Conservation (phyloP, 148 eudicot genomes). For the Fallopia convolvulus region DNA sequence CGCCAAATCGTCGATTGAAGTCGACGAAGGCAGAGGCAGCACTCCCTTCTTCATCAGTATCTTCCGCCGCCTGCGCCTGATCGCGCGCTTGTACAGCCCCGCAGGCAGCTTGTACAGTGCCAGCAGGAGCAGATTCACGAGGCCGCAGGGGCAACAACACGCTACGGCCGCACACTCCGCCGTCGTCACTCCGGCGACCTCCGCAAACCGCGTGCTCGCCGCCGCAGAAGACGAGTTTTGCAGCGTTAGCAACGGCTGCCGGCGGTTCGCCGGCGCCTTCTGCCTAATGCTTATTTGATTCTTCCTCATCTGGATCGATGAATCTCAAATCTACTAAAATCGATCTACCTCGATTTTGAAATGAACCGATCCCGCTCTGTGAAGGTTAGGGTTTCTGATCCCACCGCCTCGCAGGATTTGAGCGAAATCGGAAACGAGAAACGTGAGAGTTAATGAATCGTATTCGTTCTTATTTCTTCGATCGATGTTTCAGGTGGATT, state of each 20-base stretch:
- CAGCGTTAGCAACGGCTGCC: neutral
- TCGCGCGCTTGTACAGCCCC: slow-evolving; percentile 32
- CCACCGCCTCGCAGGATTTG: neutral
- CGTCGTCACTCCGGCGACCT: slow-evolving; percentile 51
- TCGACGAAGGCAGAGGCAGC: slow-evolving; percentile 6
- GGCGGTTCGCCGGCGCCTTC: neutral
- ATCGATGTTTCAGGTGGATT: neutral
- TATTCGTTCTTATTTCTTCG: neutral
- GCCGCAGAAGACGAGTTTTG: neutral
- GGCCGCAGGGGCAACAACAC: slow-evolving; percentile 51
- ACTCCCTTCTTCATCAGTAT: slow-evolving; percentile 4
- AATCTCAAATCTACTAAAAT: neutral
- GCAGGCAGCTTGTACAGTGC: slow-evolving; percentile 44
- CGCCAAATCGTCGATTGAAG: neutral
- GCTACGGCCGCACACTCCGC: slow-evolving; percentile 56
- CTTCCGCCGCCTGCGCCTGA: neutral
- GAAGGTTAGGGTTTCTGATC: neutral
- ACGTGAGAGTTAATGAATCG: neutral
- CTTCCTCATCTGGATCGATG: neutral
- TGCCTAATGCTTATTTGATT: slow-evolving; percentile 9
- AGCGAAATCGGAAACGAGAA: neutral
- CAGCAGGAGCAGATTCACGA: slow-evolving; percentile 32
- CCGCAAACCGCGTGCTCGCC: slow-evolving; percentile 25
- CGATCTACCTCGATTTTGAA: neutral
- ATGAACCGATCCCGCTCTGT: neutral